Percentiles rank a stretch among this genome's conserved stretches.
These are phyloP conservation scores for Glycine soja DNA, from an alignment of 306 rosid species.

Conservation along the genomic window DNA sequence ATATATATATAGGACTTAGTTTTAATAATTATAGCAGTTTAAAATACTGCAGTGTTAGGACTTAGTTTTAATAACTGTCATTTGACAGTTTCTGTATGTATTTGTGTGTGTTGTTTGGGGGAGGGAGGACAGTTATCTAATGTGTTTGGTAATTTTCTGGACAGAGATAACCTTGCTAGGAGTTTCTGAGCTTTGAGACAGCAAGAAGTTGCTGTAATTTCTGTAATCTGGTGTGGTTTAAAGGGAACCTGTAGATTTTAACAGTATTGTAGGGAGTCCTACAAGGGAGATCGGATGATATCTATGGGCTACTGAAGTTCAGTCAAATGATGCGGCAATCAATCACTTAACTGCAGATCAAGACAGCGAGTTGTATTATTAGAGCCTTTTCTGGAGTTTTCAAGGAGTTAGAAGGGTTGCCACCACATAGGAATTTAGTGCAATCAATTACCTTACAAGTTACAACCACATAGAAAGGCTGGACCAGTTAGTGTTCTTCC, in stretches of 20 bases:
- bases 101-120: too few relatives aligned
- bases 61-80: too few relatives aligned
- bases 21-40: not conserved
- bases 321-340: not conserved
- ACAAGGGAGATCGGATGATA: not conserved
- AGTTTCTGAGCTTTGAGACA: not conserved
- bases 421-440: too few relatives aligned
- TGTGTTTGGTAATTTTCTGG: too few relatives aligned
- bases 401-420: not conserved
- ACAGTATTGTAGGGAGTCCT: not conserved
- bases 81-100: too few relatives aligned
- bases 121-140: rapidly evolving
- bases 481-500: not conserved
- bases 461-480: not conserved
- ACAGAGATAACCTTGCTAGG: not conserved
- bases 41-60: too few relatives aligned
- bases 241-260: not conserved
- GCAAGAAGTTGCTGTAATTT: not conserved
- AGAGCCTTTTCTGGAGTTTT: not conserved
- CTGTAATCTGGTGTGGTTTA: not conserved
- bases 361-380: not conserved
- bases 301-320: not conserved
- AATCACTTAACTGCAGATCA: not conserved
- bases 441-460: too few relatives aligned
- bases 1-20: not conserved